Percentiles rank a stretch among this genome's conserved stretches.
These are phyloP conservation scores for Sporothrix variecibatus DNA, from an alignment of 2,329 filamentous ascomycete genomes.

Conservation along the genomic window DNA sequence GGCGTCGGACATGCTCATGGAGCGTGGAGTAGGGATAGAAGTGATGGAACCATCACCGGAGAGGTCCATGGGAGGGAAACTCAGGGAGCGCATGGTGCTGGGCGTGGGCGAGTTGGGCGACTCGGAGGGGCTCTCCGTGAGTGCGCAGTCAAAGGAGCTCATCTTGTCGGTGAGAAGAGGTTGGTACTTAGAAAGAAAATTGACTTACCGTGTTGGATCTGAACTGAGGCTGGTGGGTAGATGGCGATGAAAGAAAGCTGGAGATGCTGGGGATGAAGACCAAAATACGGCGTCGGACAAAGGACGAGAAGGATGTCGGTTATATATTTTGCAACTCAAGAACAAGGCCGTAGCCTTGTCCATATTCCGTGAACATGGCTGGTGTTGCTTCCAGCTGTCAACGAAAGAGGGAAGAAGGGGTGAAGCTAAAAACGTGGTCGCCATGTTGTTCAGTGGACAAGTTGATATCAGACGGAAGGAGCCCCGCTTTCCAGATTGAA, in stretches of 20 bases:
- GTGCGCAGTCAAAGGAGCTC: neutral
- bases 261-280: neutral
- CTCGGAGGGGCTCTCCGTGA: neutral
- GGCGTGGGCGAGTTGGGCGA: neutral
- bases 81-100: neutral
- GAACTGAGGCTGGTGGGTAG: neutral
- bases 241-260: neutral
- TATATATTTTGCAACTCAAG: neutral
- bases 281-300: neutral
- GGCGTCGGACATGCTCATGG: neutral
- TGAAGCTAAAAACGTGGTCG: neutral
- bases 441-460: slow-evolving; percentile 7
- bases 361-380: neutral
- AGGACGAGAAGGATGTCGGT: neutral
- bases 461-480: neutral
- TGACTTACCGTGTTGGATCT: neutral
- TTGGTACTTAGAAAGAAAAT: neutral
- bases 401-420: neutral
- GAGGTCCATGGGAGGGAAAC: neutral
- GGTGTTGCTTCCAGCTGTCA: neutral
- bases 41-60: neutral
- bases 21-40: neutral
- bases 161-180: neutral
- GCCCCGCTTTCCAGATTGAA: neutral
- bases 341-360: neutral